Evolutionary conservation across 2,329 filamentous ascomycete species (phyloP).

Genomic region (Neofusicoccum umdonicola): DNA sequence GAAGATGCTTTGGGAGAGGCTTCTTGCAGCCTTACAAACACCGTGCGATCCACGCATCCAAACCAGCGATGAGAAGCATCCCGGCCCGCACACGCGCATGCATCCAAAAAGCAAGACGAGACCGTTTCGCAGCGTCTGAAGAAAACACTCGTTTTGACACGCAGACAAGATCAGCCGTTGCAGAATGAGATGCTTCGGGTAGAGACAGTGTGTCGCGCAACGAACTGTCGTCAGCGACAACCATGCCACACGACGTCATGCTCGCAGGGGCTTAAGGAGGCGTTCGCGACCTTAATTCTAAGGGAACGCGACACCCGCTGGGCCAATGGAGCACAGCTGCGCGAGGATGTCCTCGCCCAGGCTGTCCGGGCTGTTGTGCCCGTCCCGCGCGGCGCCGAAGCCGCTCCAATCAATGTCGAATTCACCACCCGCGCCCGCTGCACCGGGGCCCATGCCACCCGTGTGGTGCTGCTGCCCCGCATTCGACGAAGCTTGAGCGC

Average conservation of each 20-base stretch:
- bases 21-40: not conserved
- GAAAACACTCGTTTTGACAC: not conserved
- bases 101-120: not conserved
- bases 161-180: not conserved
- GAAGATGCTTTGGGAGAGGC: not conserved
- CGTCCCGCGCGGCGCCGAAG: slow-evolving; percentile 1
- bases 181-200: not conserved
- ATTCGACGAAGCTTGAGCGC: not conserved
- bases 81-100: not conserved
- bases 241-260: not conserved
- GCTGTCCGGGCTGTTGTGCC: slow-evolving; percentile 12
- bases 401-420: slow-evolving; percentile 12
- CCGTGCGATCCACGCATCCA: too few relatives aligned
- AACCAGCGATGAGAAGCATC: not conserved
- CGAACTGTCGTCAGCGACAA: not conserved
- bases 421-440: not conserved
- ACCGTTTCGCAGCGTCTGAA: not conserved
- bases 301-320: slow-evolving; percentile 11
- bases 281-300: not conserved
- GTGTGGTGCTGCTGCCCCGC: not conserved
- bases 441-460: not conserved
- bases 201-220: not conserved
- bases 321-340: slow-evolving; percentile 15
- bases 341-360: slow-evolving; percentile 16
- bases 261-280: too few relatives aligned